Percentiles rank a stretch among this genome's conserved stretches.
Evolutionary conservation across 768 basidiomycete species (phyloP).

Genomic region (Pholiota molesta): DNA sequence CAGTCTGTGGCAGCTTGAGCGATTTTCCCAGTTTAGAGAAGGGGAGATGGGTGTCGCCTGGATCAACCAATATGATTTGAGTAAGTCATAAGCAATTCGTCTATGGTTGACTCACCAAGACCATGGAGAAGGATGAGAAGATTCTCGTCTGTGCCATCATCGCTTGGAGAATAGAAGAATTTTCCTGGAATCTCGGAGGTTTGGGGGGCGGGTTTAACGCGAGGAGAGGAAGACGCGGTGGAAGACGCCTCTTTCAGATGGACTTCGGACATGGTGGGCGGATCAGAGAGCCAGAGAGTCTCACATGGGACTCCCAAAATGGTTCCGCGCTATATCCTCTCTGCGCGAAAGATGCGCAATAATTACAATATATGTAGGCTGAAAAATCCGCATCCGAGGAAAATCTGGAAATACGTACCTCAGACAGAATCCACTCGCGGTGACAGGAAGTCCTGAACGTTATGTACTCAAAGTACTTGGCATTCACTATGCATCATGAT

Average conservation of each 20-base stretch:
- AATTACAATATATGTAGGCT: too few relatives aligned
- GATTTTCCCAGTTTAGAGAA: slow-evolving; percentile 75
- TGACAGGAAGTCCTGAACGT: too few relatives aligned
- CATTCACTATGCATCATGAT: too few relatives aligned
- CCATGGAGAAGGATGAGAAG: slow-evolving; percentile 85
- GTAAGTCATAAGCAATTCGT: background rate
- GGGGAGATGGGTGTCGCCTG: slow-evolving; percentile 82
- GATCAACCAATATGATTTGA: background rate
- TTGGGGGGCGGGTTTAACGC: slow-evolving; percentile 53
- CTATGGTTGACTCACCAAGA: slow-evolving; percentile 55
- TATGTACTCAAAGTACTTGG: too few relatives aligned
- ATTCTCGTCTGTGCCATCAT: slow-evolving; percentile 87
- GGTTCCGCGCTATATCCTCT: background rate
- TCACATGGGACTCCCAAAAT: too few relatives aligned
- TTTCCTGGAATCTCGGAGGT: slow-evolving; percentile 49
- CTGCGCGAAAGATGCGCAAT: too few relatives aligned
- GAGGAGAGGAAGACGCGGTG: slow-evolving; percentile 27
- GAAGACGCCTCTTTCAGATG: slow-evolving; percentile 35
- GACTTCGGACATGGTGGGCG: slow-evolving; percentile 29
- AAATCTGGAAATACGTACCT: too few relatives aligned
- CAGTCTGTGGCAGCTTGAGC: slow-evolving; percentile 89
- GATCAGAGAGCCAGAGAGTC: background rate
- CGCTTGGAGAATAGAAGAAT: slow-evolving; percentile 72
- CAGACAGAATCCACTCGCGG: too few relatives aligned
- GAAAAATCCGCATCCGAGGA: too few relatives aligned